Conservation (phyloP, 352 stramenopile species). For the Phytophthora brassicae region DNA sequence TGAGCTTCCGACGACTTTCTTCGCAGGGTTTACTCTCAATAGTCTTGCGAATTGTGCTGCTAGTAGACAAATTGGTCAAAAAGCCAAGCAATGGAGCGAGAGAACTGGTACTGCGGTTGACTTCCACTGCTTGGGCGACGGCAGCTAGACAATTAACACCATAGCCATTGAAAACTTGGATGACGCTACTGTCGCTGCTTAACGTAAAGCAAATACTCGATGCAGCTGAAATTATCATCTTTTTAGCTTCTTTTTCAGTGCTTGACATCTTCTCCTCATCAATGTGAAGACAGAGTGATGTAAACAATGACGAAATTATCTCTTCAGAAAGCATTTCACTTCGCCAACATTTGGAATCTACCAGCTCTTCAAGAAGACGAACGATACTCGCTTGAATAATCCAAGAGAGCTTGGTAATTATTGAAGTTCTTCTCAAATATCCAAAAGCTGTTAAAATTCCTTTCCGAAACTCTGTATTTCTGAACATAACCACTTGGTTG, state of each 20-base stretch:
- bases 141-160: slow-evolving; percentile 15
- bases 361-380: slow-evolving; percentile 45
- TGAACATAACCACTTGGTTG: slow-evolving; percentile 66
- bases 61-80: slow-evolving; percentile 62
- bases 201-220: slow-evolving; percentile 62
- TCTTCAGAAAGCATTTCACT: slow-evolving; percentile 29
- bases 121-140: slow-evolving; percentile 12
- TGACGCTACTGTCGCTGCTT: slow-evolving; percentile 38
- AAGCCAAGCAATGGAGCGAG: slow-evolving; percentile 41
- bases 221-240: slow-evolving; percentile 17
- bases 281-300: slow-evolving; percentile 10
- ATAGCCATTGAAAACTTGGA: slow-evolving; percentile 24
- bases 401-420: neutral
- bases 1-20: slow-evolving; percentile 22
- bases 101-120: neutral
- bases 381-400: slow-evolving; percentile 37
- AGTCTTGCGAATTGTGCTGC: slow-evolving; percentile 21
- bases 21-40: slow-evolving; percentile 22
- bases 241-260: slow-evolving; percentile 18
- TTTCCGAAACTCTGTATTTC: slow-evolving; percentile 36
- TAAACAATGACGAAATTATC: slow-evolving; percentile 26
- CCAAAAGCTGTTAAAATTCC: slow-evolving; percentile 18
- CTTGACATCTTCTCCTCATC: neutral
- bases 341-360: slow-evolving; percentile 66
- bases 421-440: neutral